Conservation (phyloP, 495 filamentous ascomycete genomes). For the Hypomontagnella monticulosa region DNA sequence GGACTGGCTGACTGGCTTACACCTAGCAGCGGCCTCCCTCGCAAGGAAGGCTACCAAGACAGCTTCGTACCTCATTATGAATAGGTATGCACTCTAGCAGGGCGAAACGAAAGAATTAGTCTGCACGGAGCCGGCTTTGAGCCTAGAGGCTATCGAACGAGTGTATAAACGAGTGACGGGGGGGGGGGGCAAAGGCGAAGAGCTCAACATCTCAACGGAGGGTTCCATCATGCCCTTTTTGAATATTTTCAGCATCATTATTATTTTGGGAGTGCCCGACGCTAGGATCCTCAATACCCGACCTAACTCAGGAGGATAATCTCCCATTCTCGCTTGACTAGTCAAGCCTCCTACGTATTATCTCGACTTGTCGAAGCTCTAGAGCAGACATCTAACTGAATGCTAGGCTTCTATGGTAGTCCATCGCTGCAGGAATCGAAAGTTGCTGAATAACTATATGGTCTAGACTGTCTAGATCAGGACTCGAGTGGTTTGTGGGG, state of each 20-base stretch:
- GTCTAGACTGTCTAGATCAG: conserved; percentile 32
- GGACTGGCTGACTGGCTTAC: conserved; percentile 21
- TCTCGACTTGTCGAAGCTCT: not conserved
- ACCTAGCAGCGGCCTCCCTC: conserved; percentile 23
- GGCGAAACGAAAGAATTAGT: conserved; percentile 23
- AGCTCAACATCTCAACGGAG: not conserved
- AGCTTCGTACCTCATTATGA: conserved; percentile 24
- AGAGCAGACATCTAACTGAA: conserved; percentile 5
- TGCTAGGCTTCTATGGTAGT: conserved; percentile 17
- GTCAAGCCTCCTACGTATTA: not conserved
- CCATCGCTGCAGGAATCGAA: conserved; percentile 1
- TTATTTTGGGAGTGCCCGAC: conserved; percentile 1
- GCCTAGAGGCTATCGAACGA: conserved; percentile 2
- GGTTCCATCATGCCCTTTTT: conserved; percentile 9
- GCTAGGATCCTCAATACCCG: not conserved
- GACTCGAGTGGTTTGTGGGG: conserved; percentile 11
- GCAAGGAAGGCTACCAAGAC: conserved; percentile 24
- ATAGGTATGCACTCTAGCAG: not conserved
- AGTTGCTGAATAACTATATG: not conserved
- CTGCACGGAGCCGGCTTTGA: conserved; percentile 7
- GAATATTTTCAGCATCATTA: conserved; percentile 3
- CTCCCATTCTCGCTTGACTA: not conserved
- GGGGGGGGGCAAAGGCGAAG: not conserved
- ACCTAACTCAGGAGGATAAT: not conserved
- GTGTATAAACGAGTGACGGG: conserved; percentile 22